Evolutionary conservation across 139 green algal genomes (phyloP).

Genomic region (Closterium sp.): DNA sequence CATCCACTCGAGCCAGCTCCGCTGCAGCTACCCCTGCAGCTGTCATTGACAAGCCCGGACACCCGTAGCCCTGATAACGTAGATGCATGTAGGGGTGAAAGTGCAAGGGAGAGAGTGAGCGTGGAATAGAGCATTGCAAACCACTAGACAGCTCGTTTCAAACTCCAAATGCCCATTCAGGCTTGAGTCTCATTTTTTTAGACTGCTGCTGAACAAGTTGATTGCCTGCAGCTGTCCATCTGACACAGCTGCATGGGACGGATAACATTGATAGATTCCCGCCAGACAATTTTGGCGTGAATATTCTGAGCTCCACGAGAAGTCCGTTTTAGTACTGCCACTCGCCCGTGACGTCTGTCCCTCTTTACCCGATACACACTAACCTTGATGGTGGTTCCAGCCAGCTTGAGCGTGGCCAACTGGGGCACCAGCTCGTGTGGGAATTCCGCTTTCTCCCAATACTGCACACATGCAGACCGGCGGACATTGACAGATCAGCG

Average conservation of each 20-base stretch:
- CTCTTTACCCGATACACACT: not conserved
- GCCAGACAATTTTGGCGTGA: no score
- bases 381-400: slow-evolving; percentile 69
- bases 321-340: no score
- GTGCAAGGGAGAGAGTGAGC: not conserved
- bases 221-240: no score
- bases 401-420: slow-evolving; percentile 72
- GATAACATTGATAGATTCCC: no score
- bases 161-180: no score
- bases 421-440: slow-evolving; percentile 75
- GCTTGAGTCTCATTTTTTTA: no score
- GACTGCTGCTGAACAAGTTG: no score
- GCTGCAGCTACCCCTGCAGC: slow-evolving; percentile 62
- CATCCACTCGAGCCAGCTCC: slow-evolving; percentile 87
- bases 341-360: no score
- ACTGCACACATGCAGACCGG: slow-evolving; percentile 49
- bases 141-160: no score
- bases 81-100: not conserved
- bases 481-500: not conserved
- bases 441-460: slow-evolving; percentile 90
- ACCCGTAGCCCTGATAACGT: slow-evolving; percentile 66
- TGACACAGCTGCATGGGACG: no score
- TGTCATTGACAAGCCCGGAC: slow-evolving; percentile 64
- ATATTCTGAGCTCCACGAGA: no score
- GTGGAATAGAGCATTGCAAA: not conserved